Percentiles rank a stretch among this genome's conserved stretches.
Conservation (phyloP, 1,139 yeast species). For the Pichia cactophila region DNA sequence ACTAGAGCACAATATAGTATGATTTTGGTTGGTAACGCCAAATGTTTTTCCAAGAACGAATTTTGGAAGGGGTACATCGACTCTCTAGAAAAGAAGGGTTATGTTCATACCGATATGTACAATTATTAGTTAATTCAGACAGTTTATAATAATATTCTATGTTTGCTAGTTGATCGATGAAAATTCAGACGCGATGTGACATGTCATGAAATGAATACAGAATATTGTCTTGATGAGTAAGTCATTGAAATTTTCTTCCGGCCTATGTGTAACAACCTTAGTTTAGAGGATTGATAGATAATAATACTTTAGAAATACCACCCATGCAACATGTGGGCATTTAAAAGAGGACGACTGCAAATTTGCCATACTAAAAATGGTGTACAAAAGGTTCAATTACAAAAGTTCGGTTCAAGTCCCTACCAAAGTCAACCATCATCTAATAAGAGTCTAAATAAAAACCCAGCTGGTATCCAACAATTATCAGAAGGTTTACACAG, state of each 20-base stretch:
- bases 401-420: neutral
- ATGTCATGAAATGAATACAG: too few species aligned
- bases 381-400: neutral
- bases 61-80: slow-evolving; percentile 48
- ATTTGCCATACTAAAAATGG: neutral
- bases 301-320: too few species aligned
- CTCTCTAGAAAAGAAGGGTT: slow-evolving; percentile 11
- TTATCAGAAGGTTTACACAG: slow-evolving; percentile 49
- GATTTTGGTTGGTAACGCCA: slow-evolving; percentile 54
- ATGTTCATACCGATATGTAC: slow-evolving; percentile 6
- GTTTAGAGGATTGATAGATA: neutral
- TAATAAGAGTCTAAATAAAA: slow-evolving; percentile 40
- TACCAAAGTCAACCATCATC: neutral
- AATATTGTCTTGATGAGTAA: too few species aligned
- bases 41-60: slow-evolving; percentile 37
- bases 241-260: neutral
- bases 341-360: neutral
- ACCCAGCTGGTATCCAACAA: slow-evolving; percentile 68
- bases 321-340: neutral
- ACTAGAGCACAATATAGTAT: slow-evolving; percentile 86
- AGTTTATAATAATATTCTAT: too few species aligned
- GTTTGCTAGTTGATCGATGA: too few species aligned
- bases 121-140: neutral
- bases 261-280: too few species aligned
- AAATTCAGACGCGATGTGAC: too few species aligned